Evolutionary conservation across 371 early-diverging fungal species (phyloP).

Genomic region (Funneliformis caledonium): DNA sequence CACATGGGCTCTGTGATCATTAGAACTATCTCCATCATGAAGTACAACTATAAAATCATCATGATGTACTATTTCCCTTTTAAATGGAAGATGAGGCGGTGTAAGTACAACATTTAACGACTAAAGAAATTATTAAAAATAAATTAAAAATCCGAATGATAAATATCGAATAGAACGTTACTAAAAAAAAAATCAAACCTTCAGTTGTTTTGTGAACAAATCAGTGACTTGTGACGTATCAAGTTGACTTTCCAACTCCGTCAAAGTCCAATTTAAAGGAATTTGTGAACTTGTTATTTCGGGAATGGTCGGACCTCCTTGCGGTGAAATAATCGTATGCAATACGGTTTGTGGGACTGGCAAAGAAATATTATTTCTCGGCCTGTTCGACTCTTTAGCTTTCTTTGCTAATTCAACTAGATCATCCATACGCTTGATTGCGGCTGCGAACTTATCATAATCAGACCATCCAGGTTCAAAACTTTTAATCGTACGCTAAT

Average conservation of each 20-base stretch:
- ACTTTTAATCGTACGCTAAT: constrained; percentile 51
- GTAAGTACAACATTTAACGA: constrained; percentile 21
- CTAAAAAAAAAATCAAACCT: constrained; percentile 23
- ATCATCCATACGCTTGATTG: constrained; percentile 51
- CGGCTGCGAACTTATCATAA: constrained; percentile 46
- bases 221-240: constrained; percentile 32
- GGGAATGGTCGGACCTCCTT: not conserved
- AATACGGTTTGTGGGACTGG: not conserved
- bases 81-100: constrained; percentile 32
- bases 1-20: not conserved
- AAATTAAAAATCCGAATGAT: not conserved
- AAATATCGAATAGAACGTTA: not conserved
- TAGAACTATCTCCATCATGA: not conserved
- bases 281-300: not conserved
- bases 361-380: not conserved
- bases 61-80: constrained; percentile 29
- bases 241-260: not conserved
- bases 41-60: constrained; percentile 38
- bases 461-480: constrained; percentile 52
- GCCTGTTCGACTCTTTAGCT: not conserved
- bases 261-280: constrained; percentile 5
- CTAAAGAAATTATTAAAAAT: not conserved
- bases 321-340: not conserved
- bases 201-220: constrained; percentile 42
- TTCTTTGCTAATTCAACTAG: constrained; percentile 37